A percentile compares a stretch with the other conserved stretches of the same genome.
These are phyloP conservation scores for Leccinum imitatum DNA, from an alignment of 768 basidiomycete genomes.

Conservation along the genomic window DNA sequence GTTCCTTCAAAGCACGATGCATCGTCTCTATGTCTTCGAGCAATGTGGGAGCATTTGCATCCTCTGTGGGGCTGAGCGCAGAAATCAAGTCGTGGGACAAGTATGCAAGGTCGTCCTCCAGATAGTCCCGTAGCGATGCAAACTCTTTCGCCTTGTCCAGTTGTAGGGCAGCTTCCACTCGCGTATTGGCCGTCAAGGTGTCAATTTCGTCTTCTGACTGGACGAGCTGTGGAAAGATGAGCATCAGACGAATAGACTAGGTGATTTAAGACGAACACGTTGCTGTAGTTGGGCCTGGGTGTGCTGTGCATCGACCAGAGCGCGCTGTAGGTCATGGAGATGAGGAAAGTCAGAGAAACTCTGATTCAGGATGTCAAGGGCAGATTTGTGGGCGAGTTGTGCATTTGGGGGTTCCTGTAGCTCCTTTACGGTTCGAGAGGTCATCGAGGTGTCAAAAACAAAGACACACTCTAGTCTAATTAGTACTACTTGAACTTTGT, in stretches of 20 bases:
- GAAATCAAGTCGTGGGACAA: constrained; percentile 67
- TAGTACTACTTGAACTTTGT: constrained; percentile 1
- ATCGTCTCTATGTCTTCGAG: constrained; percentile 81
- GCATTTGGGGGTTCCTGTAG: constrained; percentile 52
- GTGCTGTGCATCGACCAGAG: constrained; percentile 43
- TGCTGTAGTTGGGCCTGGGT: constrained; percentile 41
- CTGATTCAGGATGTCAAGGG: constrained; percentile 42
- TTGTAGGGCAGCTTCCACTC: constrained; percentile 44
- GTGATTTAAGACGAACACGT: constrained; percentile 41
- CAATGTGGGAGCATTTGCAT: constrained; percentile 56
- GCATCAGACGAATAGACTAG: constrained; percentile 10
- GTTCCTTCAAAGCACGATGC: constrained; percentile 73
- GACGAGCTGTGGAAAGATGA: constrained; percentile 52
- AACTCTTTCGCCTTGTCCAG: constrained; percentile 69
- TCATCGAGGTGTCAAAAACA: constrained; percentile 28
- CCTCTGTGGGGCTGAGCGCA: constrained; percentile 41
- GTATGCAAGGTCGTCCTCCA: constrained; percentile 74
- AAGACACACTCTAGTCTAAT: too few species aligned
- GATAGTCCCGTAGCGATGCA: constrained; percentile 70
- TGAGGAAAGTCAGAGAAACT: constrained; percentile 49
- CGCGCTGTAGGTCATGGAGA: constrained; percentile 46
- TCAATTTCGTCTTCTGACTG: constrained; percentile 51
- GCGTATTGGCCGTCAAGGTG: constrained; percentile 47
- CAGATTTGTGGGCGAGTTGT: constrained; percentile 34
- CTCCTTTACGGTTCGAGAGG: constrained; percentile 45